Evolutionary conservation across 768 basidiomycete species (phyloP), one percentile per base, ranked within the genome.

Genomic region (Leccinum obscurum): DNA sequence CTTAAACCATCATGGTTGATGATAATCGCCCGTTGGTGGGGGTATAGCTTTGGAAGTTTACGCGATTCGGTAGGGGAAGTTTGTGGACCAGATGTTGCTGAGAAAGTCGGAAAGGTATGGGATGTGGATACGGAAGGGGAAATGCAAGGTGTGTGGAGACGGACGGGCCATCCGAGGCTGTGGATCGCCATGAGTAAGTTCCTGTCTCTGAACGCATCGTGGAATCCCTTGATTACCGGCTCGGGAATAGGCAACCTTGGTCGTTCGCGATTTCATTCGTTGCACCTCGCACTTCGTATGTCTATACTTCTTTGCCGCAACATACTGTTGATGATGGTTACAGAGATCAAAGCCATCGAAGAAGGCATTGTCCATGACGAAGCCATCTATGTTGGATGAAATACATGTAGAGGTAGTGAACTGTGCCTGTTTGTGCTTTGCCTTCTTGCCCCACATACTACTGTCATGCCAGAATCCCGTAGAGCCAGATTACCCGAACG

Each of bases 401-500:
- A 34, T 87, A 84, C 0, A 66, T 76, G 32, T 34, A 11, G 4
- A 34, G 11, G 4, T 34, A 34, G 32, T 34, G 32, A 34, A 11
- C 10, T 11, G 10, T 32, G 10, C 32, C 32, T 32, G 32, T 32
- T 32, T 32, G 32, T 32, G 32, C 32, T 32, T 32, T 32, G 10
- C 32, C 32, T 32, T 32, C 10, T 32, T 32, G 10, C 32, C 10
- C 32, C 32, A 32, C 32, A 32, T 32, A 11, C 32, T 32, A 32
- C 32, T 32, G 32, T 30, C 9, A 9, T 30, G 9, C 8, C 30
- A 30, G 9, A 30, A 2, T 1, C 32, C 32, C 10, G 32, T 32
- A 32, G 32, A 32, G 32, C 10, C 32, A 32, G 4, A 32, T 32
- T 32, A 3, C 32, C 32, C 32, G 10, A 32, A 32, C 32, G 32